Evolutionary conservation across 2,329 filamentous ascomycete species (phyloP), one percentile per base, ranked within the genome.

Genomic region (Calonectria fujianensis): DNA sequence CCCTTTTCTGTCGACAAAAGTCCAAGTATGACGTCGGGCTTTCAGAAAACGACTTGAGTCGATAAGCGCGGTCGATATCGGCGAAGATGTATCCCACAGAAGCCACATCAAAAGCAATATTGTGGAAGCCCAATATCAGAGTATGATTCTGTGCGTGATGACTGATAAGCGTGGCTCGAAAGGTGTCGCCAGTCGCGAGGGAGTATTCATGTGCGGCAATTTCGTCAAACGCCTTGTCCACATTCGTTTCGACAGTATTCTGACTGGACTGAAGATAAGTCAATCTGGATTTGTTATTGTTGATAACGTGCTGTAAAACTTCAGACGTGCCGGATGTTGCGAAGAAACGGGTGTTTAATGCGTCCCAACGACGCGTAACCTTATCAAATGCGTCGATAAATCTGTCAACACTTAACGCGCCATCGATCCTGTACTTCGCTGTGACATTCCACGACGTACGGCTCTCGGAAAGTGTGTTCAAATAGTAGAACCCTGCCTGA

Each of bases 21-120:
- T 54, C 51, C 7, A 54, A 32, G 29, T 32, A 54, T 5, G 51
- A 54, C 51, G 31, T 54, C 6, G 51, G 29, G 27, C 31, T 9
- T 32, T 32, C 31, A 32, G 31, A 32, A 32, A 32, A 32, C 9
- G 31, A 32, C 31, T 32, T 5, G 18, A 32, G 31, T 29, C 32
- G 51, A 14, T 54, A 54, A 9, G 51, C 51, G 29, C 32, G 51
- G 31, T 27, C 29, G 32, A 54, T 54, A 32, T 54, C 51, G 5
- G 5, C 51, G 51, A 13, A 54, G 29, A 54, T 32, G 9, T 32
- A 32, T 9, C 4, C 31, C 9, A 32, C 9, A 32, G 31, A 32
- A 9, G 5, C 9, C 9, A 9, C 88, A 75, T 91, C 90, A 83
- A 91, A 85, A 45, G 84, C 81, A 50, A 91, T 90, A 76, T 90